A percentile compares a stretch with the other conserved stretches of the same genome.
phyloP scores from a whole-genome alignment of 495 filamentous ascomycete genomes.

The Podospora anserina region DNA sequence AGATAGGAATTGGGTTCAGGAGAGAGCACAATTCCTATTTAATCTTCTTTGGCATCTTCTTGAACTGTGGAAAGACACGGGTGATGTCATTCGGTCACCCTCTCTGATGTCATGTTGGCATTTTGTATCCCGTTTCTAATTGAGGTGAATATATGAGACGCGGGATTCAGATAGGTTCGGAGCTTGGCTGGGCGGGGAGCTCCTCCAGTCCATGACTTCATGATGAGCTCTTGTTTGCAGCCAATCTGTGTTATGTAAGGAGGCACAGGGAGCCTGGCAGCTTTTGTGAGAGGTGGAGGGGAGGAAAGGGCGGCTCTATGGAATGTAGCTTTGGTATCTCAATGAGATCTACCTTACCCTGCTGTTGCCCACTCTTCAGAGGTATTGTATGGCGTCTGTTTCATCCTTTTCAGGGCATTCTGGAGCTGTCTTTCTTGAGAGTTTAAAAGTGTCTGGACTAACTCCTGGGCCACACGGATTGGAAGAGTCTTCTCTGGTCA shows the following conservation, averaged over 20 bases:
- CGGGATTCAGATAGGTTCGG: background rate
- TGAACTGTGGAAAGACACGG: background rate
- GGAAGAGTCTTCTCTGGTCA: too few relatives aligned
- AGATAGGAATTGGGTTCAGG: background rate
- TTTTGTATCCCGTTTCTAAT: background rate
- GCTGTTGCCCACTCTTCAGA: too few relatives aligned
- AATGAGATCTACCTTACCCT: too few relatives aligned
- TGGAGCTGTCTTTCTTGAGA: too few relatives aligned
- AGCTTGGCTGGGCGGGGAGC: background rate
- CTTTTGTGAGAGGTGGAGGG: background rate
- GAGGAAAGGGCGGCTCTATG: background rate
- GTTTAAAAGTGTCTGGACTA: too few relatives aligned
- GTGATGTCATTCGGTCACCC: background rate
- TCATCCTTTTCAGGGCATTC: too few relatives aligned
- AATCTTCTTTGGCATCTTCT: background rate
- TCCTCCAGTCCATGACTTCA: slow-evolving; percentile 8
- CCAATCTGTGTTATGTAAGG: background rate
- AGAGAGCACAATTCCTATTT: background rate
- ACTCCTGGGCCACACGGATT: too few relatives aligned
- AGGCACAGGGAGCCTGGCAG: background rate
- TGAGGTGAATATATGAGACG: background rate
- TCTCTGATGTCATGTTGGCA: background rate
- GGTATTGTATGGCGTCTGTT: too few relatives aligned
- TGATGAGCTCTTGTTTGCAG: slow-evolving; percentile 5
- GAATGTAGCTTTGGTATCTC: background rate